Evolutionary conservation across 2,329 filamentous ascomycete genomes (phyloP).

Genomic region (Pseudopyricularia cyperi): DNA sequence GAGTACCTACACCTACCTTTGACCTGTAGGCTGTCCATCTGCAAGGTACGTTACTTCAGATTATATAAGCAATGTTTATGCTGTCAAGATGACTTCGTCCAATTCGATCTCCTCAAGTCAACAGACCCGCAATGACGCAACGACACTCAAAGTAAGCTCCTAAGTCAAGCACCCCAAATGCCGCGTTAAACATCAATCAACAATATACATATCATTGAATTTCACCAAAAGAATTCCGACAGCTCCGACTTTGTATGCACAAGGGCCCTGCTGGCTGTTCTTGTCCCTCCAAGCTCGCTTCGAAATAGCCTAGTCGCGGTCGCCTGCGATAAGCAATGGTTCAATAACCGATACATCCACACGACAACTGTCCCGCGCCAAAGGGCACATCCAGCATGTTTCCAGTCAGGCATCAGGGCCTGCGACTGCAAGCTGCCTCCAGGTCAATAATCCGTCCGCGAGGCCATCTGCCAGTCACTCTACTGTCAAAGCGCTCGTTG

Average conservation of each 20-base stretch:
- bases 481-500: neutral
- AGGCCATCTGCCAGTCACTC: neutral
- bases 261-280: neutral
- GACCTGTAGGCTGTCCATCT: too few species aligned
- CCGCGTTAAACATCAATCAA: neutral
- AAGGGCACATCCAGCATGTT: neutral
- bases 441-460: neutral
- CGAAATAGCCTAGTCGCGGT: neutral
- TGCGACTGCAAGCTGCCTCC: neutral
- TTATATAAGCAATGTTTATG: too few species aligned
- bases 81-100: neutral
- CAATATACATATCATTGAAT: neutral
- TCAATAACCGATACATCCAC: neutral
- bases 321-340: neutral
- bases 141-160: neutral
- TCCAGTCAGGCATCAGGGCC: neutral
- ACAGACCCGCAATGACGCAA: neutral
- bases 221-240: neutral
- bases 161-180: neutral
- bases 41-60: too few species aligned
- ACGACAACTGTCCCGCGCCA: neutral
- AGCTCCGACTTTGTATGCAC: neutral
- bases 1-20: too few species aligned
- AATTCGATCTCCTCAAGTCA: neutral
- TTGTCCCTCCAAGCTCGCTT: neutral